phyloP scores from a whole-genome alignment of 768 basidiomycete species.

The Strobilomyces confusus region DNA sequence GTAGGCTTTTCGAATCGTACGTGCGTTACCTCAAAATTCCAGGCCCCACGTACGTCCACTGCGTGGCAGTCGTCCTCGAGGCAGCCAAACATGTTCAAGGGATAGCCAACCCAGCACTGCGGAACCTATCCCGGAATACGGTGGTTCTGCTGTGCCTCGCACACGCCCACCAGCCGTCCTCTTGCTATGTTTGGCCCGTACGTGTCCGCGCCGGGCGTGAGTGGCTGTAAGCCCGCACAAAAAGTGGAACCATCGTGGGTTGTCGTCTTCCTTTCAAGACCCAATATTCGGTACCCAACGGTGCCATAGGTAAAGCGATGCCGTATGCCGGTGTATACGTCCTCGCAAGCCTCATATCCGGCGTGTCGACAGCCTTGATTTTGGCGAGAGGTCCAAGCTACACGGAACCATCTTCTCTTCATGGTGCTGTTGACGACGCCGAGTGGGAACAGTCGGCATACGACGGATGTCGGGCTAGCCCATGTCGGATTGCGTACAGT shows the following conservation, averaged over 20 bases:
- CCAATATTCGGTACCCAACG: neutral
- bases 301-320: constrained; percentile 21
- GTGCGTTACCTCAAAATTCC: too few species aligned
- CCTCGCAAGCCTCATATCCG: constrained; percentile 20
- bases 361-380: constrained; percentile 18
- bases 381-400: constrained; percentile 24
- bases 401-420: constrained; percentile 47
- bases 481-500: constrained; percentile 68
- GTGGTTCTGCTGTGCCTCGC: constrained; percentile 20
- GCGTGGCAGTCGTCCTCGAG: too few species aligned
- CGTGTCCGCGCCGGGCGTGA: constrained; percentile 15
- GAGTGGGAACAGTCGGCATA: constrained; percentile 61
- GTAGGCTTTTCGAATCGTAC: too few species aligned
- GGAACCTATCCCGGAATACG: neutral
- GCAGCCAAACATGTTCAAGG: too few species aligned
- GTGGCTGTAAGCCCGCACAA: constrained; percentile 22
- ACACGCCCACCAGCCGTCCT: constrained; percentile 16
- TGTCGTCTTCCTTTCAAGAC: constrained; percentile 9
- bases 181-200: constrained; percentile 19
- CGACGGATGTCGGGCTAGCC: constrained; percentile 57
- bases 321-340: constrained; percentile 10
- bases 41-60: too few species aligned
- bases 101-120: too few species aligned
- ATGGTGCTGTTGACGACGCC: constrained; percentile 42
- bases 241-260: neutral